These are phyloP conservation scores for Dendrothele bispora DNA, from an alignment of 768 basidiomycete species.

Conservation along the genomic window DNA sequence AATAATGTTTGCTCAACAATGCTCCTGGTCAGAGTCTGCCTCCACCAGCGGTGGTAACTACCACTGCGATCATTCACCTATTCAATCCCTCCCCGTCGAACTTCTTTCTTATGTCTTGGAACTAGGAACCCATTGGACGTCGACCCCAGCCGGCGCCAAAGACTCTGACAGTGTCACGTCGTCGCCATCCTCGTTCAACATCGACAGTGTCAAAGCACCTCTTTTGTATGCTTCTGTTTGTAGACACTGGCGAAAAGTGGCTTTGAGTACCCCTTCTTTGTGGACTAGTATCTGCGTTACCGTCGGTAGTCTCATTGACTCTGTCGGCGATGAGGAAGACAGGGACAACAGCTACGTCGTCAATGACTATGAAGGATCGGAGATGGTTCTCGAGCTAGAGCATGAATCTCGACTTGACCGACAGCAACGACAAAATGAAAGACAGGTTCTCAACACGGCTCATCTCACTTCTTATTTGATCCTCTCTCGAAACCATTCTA, in stretches of 20 bases:
- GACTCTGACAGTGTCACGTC: conserved; percentile 21
- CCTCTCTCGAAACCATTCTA: conserved; percentile 46
- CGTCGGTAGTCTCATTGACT: conserved; percentile 21
- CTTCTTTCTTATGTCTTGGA: conserved; percentile 57
- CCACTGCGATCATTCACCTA: conserved; percentile 26
- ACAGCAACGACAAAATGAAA: conserved; percentile 2
- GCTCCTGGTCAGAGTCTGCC: no score
- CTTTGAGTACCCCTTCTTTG: conserved; percentile 45
- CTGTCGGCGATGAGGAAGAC: conserved; percentile 24
- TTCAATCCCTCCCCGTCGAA: conserved; percentile 52
- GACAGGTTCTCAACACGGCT: conserved; percentile 27
- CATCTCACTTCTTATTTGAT: conserved; percentile 42
- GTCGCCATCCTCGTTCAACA: conserved; percentile 32
- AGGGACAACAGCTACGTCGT: conserved; percentile 4
- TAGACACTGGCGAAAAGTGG: conserved; percentile 53
- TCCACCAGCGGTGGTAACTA: no score
- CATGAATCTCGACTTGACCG: no score
- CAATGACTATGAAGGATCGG: no score
- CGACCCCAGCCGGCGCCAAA: conserved; percentile 20
- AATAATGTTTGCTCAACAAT: no score
- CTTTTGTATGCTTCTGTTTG: conserved; percentile 47
- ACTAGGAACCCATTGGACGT: conserved; percentile 45
- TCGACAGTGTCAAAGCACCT: conserved; percentile 44
- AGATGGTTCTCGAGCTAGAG: no score
- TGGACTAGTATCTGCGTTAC: conserved; percentile 60